Conservation (phyloP, 768 basidiomycete genomes). For the Strobilomyces echinocephalus region DNA sequence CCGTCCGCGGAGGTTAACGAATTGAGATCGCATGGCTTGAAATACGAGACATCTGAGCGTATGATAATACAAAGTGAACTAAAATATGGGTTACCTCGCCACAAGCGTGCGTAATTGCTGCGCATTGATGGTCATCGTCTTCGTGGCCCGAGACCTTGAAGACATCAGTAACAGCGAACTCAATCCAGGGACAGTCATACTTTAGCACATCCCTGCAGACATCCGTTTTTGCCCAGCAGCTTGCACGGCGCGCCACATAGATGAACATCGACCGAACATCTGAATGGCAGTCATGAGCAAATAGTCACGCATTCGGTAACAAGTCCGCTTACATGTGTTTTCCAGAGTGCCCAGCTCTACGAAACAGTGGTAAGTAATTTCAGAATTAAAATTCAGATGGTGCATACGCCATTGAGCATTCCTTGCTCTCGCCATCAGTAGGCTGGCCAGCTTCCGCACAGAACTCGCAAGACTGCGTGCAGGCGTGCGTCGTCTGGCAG, state of each 20-base stretch:
- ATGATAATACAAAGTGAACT: neutral
- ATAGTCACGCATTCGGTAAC: neutral
- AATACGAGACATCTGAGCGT: neutral
- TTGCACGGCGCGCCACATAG: slow-evolving; percentile 51
- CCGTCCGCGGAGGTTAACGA: slow-evolving; percentile 24
- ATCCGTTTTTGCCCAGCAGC: slow-evolving; percentile 44
- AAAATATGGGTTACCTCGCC: slow-evolving; percentile 43
- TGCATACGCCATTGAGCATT: slow-evolving; percentile 46
- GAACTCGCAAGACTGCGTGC: slow-evolving; percentile 42
- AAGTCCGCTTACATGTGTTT: slow-evolving; percentile 45
- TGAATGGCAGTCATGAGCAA: slow-evolving; percentile 17
- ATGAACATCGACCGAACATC: slow-evolving; percentile 50
- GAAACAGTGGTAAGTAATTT: neutral
- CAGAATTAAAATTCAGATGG: neutral
- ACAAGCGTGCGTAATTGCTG: slow-evolving; percentile 49
- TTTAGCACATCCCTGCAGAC: slow-evolving; percentile 49
- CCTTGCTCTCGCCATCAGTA: slow-evolving; percentile 8
- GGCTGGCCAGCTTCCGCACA: slow-evolving; percentile 23
- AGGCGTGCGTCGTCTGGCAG: slow-evolving; percentile 47
- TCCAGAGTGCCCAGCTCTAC: slow-evolving; percentile 53
- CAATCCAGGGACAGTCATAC: slow-evolving; percentile 23
- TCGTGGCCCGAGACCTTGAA: slow-evolving; percentile 42
- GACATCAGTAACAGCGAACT: neutral
- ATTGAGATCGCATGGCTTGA: slow-evolving; percentile 42
- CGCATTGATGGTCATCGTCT: slow-evolving; percentile 49